phyloP scores from a whole-genome alignment of 2,329 filamentous ascomycete species.

The Ascochyta pisi region DNA sequence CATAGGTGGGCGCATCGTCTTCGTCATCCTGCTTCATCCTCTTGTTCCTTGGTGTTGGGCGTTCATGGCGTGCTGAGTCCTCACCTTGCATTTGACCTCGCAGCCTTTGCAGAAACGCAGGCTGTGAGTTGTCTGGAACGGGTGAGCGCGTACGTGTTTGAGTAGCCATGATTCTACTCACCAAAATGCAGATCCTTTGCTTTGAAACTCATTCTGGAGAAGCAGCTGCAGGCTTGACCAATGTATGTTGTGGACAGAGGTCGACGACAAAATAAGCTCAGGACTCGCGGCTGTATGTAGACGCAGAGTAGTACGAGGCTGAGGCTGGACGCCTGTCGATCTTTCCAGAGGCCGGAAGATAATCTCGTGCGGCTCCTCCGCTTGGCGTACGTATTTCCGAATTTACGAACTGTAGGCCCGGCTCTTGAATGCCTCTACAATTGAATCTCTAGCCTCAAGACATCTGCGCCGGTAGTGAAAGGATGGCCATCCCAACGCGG shows the following conservation, averaged over 20 bases:
- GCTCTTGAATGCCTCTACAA: neutral
- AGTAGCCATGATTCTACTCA: slow-evolving; percentile 13
- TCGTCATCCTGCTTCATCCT: slow-evolving; percentile 65
- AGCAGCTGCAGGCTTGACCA: no score
- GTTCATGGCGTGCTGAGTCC: slow-evolving; percentile 54
- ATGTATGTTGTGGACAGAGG: neutral
- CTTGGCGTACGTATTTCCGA: slow-evolving; percentile 19
- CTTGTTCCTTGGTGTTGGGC: slow-evolving; percentile 53
- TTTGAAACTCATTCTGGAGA: slow-evolving; percentile 65
- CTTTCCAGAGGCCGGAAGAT: slow-evolving; percentile 8
- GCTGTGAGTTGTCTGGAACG: slow-evolving; percentile 58
- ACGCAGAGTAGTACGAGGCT: slow-evolving; percentile 10
- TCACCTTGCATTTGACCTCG: slow-evolving; percentile 62
- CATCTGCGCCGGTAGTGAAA: neutral
- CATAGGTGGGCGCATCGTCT: slow-evolving; percentile 77
- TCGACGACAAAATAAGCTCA: neutral
- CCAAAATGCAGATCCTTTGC: slow-evolving; percentile 74
- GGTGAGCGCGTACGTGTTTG: slow-evolving; percentile 45
- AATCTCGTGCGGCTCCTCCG: slow-evolving; percentile 15
- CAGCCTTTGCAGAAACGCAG: slow-evolving; percentile 55
- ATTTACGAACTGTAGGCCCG: slow-evolving; percentile 5
- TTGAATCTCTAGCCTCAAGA: neutral
- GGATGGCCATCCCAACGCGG: neutral
- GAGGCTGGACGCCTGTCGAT: slow-evolving; percentile 19
- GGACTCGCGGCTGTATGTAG: slow-evolving; percentile 2